phyloP scores from a whole-genome alignment of 768 basidiomycete genomes.

The Cystobasidium tubakii region DNA sequence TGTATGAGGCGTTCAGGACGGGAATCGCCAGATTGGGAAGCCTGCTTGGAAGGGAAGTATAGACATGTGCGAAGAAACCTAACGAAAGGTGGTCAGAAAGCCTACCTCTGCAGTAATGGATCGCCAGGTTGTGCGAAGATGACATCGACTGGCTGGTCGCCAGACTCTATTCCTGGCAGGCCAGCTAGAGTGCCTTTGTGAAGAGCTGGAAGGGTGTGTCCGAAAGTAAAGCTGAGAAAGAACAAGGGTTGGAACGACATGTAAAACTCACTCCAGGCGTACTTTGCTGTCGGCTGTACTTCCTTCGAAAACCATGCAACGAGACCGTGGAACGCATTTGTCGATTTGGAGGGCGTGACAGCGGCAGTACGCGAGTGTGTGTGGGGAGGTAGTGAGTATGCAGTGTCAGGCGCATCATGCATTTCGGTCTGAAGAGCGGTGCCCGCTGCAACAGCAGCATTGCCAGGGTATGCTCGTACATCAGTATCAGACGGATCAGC shows the following conservation, averaged over 20 bases:
- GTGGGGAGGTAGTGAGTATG: background rate
- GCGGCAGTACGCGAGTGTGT: background rate
- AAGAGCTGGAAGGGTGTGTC: background rate
- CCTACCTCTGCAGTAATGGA: slow-evolving; percentile 1
- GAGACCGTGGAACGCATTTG: slow-evolving; percentile 28
- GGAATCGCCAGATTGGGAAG: background rate
- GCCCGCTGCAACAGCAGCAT: background rate
- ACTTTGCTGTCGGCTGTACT: background rate
- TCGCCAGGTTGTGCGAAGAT: slow-evolving; percentile 13
- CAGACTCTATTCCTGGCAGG: background rate
- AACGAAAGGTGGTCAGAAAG: background rate
- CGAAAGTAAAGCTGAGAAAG: background rate
- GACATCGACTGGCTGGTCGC: slow-evolving; percentile 11
- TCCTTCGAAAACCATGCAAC: slow-evolving; percentile 11
- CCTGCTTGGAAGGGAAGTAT: background rate
- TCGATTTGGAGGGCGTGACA: background rate
- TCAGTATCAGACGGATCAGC: background rate
- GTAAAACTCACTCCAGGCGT: slow-evolving; percentile 21
- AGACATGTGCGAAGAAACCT: background rate
- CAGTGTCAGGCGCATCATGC: slow-evolving; percentile 3
- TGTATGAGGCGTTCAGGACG: background rate
- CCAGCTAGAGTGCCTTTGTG: slow-evolving; percentile 20
- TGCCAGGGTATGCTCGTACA: background rate
- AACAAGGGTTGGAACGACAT: background rate
- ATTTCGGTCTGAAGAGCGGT: background rate